Conservation (phyloP, 176 grass and related monocot genomes). For the Raddia distichophylla region DNA sequence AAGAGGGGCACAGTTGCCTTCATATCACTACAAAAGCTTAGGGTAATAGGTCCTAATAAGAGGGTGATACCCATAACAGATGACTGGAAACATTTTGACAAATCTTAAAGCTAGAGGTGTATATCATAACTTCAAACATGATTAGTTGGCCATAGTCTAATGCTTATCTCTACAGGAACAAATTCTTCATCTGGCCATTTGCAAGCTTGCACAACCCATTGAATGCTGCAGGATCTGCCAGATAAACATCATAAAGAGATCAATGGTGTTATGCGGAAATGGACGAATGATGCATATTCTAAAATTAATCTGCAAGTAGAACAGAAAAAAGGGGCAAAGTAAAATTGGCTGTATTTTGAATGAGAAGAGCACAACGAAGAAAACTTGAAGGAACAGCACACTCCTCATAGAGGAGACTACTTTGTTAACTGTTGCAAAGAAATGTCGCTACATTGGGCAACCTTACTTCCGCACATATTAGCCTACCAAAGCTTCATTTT, state of each 20-base stretch:
- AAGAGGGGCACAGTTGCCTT: conserved; percentile 1
- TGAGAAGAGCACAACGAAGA: neutral
- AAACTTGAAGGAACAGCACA: neutral
- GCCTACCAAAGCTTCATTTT: neutral
- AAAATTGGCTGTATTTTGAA: conserved; percentile 17
- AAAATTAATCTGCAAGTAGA: conserved; percentile 2
- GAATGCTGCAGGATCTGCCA: conserved; percentile 59
- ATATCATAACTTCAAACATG: conserved; percentile 26
- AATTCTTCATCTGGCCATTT: conserved; percentile 60
- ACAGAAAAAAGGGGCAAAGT: neutral
- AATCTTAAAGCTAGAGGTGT: neutral
- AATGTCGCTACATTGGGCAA: neutral
- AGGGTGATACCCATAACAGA: neutral
- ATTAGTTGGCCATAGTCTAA: conserved; percentile 27
- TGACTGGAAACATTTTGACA: conserved; percentile 25
- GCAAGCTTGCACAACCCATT: conserved; percentile 82
- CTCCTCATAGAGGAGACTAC: neutral
- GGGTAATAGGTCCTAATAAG: conserved; percentile 24
- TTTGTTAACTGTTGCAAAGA: neutral
- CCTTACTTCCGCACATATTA: too few species aligned
- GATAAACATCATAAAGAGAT: conserved; percentile 35
- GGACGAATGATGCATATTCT: neutral
- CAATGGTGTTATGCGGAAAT: conserved; percentile 1
- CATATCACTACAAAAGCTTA: conserved; percentile 34
- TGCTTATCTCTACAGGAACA: conserved; percentile 65